These are phyloP conservation scores for Farysia itapuensis DNA, from an alignment of 1,284 basidiomycete species.

Conservation along the genomic window DNA sequence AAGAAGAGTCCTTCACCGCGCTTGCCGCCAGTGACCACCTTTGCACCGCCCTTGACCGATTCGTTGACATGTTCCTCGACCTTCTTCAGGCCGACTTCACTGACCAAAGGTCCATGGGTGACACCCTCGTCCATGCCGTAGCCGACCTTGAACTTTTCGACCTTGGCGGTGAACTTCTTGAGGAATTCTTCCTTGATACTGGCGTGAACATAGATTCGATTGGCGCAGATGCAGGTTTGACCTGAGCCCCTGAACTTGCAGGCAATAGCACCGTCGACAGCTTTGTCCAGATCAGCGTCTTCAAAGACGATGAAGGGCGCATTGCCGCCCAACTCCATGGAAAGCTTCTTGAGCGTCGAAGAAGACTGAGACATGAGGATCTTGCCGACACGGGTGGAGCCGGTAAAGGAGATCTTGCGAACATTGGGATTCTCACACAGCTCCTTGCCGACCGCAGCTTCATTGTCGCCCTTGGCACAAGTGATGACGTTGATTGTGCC, in stretches of 20 bases:
- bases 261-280: slow-evolving; percentile 80
- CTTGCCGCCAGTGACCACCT: slow-evolving; percentile 83
- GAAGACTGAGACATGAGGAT: slow-evolving; percentile 79
- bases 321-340: slow-evolving; percentile 69
- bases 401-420: slow-evolving; percentile 91
- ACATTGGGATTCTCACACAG: slow-evolving; percentile 66
- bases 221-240: slow-evolving; percentile 77
- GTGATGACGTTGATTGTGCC: slow-evolving; percentile 95
- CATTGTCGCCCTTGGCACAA: slow-evolving; percentile 72
- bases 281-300: slow-evolving; percentile 89
- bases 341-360: slow-evolving; percentile 84
- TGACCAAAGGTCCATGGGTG: slow-evolving; percentile 93
- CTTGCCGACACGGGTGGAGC: slow-evolving; percentile 86
- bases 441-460: slow-evolving; percentile 74
- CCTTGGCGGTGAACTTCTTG: slow-evolving; percentile 75
- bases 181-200: slow-evolving; percentile 78
- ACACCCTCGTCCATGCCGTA: slow-evolving; percentile 74
- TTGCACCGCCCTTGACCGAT: slow-evolving; percentile 78
- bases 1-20: slow-evolving; percentile 71
- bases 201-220: slow-evolving; percentile 67
- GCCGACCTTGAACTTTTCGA: slow-evolving; percentile 86
- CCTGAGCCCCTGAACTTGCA: slow-evolving; percentile 92
- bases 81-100: slow-evolving; percentile 81
- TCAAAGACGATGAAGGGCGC: slow-evolving; percentile 95
- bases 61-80: slow-evolving; percentile 83